Evolutionary conservation across 805 yeast genomes (phyloP).

Genomic region (Kazachstania kunashirensis): DNA sequence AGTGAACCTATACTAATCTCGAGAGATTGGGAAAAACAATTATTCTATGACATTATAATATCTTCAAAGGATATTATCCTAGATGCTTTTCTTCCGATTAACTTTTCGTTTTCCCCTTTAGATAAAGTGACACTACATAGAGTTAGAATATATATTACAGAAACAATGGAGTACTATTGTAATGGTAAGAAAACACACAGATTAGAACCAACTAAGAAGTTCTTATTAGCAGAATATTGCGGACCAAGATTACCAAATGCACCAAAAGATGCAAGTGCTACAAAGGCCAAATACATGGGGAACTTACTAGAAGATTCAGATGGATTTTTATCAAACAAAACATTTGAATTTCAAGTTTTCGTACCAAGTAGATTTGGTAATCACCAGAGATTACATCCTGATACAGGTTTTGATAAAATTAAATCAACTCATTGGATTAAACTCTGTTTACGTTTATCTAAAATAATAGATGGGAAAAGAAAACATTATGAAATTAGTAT

Average conservation of each 20-base stretch:
- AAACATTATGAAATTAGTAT: conserved; percentile 92
- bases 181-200: conserved; percentile 80
- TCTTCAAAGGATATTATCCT: conserved; percentile 83
- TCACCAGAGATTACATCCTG: conserved; percentile 63
- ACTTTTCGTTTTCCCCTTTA: conserved; percentile 73
- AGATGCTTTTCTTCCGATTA: conserved; percentile 74
- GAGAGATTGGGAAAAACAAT: conserved; percentile 88
- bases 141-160: conserved; percentile 76
- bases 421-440: conserved; percentile 95
- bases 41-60: conserved; percentile 81
- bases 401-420: conserved; percentile 68
- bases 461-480: conserved; percentile 53
- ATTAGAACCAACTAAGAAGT: conserved; percentile 81
- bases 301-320: conserved; percentile 32
- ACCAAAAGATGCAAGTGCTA: conserved; percentile 24
- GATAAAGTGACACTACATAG: conserved; percentile 82
- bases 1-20: conserved; percentile 87
- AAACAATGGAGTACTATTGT: conserved; percentile 85
- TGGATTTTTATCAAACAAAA: conserved; percentile 59
- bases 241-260: conserved; percentile 39
- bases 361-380: conserved; percentile 63
- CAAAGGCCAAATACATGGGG: conserved; percentile 35
- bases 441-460: conserved; percentile 71
- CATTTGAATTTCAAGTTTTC: conserved; percentile 76
- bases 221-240: conserved; percentile 67